Evolutionary conservation across 331 rosid genomes (phyloP).

Genomic region (Malus hybrid): DNA sequence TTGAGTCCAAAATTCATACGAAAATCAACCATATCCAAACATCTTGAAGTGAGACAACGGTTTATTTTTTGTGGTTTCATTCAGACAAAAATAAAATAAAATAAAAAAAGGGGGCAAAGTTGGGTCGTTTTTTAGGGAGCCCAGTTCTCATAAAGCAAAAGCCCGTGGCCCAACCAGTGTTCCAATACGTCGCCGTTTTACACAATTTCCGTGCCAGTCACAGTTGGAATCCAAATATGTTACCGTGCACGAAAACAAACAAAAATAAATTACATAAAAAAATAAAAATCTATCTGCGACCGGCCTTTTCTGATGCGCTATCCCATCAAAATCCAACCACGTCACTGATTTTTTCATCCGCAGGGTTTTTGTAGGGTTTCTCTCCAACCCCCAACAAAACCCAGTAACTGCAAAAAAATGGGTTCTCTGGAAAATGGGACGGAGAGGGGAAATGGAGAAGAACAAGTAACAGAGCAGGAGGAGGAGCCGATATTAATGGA

Average conservation of each 20-base stretch:
- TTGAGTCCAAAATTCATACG: too few relatives aligned
- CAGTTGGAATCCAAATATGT: not conserved
- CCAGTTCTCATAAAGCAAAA: not conserved
- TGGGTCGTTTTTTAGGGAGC: not conserved
- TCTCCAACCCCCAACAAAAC: not conserved
- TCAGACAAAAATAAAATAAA: too few relatives aligned
- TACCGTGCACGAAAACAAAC: not conserved
- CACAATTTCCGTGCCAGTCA: not conserved
- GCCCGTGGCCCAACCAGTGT: not conserved
- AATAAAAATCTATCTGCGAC: not conserved
- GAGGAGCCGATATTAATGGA: slow-evolving; percentile 68
- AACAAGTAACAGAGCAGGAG: slow-evolving; percentile 29
- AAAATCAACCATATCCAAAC: too few relatives aligned
- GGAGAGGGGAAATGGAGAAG: not conserved
- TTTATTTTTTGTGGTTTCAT: too few relatives aligned
- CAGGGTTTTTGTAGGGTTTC: slow-evolving; percentile 27
- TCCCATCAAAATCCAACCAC: not conserved
- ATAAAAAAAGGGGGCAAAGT: not conserved
- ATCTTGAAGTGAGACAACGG: too few relatives aligned
- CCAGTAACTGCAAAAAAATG: slow-evolving; percentile 22
- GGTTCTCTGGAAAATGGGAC: slow-evolving; percentile 44
- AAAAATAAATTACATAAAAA: not conserved
- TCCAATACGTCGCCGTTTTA: not conserved
- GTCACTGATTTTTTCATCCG: not conserved
- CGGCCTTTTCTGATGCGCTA: slow-evolving; percentile 1